These are phyloP conservation scores for Filosporella fistucella DNA, from an alignment of 495 filamentous ascomycete species.

Conservation along the genomic window DNA sequence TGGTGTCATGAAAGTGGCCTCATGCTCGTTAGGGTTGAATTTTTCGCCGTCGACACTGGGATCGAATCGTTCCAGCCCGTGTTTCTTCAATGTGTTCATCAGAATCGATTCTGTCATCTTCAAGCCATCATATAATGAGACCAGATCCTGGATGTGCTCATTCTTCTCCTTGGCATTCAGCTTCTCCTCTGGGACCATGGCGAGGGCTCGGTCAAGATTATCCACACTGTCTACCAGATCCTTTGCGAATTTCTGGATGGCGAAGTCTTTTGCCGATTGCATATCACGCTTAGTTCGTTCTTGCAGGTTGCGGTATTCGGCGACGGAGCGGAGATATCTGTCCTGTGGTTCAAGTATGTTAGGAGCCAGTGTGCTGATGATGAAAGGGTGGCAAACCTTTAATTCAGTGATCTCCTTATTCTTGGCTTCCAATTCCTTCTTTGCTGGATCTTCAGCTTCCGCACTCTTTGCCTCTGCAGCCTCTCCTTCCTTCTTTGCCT, in stretches of 20 bases:
- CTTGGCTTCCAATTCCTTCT: slow-evolving; percentile 76
- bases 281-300: slow-evolving; percentile 90
- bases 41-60: slow-evolving; percentile 57
- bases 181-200: slow-evolving; percentile 70
- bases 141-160: slow-evolving; percentile 61
- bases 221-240: slow-evolving; percentile 93
- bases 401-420: slow-evolving; percentile 77
- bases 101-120: slow-evolving; percentile 92
- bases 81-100: slow-evolving; percentile 84
- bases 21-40: slow-evolving; percentile 95
- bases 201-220: slow-evolving; percentile 90
- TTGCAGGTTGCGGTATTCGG: slow-evolving; percentile 96
- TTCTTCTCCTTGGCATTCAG: slow-evolving; percentile 49
- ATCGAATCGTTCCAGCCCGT: slow-evolving; percentile 88
- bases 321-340: slow-evolving; percentile 85
- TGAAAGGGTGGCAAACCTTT: slow-evolving; percentile 58
- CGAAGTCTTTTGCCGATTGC: slow-evolving; percentile 81
- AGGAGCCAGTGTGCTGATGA: slow-evolving; percentile 7
- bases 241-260: slow-evolving; percentile 89
- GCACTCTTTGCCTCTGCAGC: slow-evolving; percentile 21
- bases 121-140: slow-evolving; percentile 78
- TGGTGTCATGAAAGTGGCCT: slow-evolving; percentile 90
- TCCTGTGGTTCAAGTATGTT: slow-evolving; percentile 51
- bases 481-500: slow-evolving; percentile 27
- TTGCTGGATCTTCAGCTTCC: slow-evolving; percentile 34